Base-by-base conservation (phyloP, 257 asterid species). In the Nicotiana knightiana region DNA sequence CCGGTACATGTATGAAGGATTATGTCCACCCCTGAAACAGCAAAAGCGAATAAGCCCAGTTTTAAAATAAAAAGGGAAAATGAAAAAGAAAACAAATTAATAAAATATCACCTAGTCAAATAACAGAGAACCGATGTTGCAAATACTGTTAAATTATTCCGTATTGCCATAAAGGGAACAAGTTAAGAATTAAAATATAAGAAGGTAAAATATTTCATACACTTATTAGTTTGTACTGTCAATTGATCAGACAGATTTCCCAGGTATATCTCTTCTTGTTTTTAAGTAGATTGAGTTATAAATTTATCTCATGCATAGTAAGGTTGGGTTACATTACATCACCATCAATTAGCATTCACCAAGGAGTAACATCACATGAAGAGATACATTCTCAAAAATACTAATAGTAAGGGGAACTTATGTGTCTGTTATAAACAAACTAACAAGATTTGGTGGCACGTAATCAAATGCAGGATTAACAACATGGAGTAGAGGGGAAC, bases 401-500 rank as follows among this genome's bases (percentile, higher is more conserved):
- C 58, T 10, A 35, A 32, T 28, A 68, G 30, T 76, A 65, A 62
- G 81, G 80, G 35, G 77, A 86, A 93, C 99, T 91, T 90, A 96
- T 98, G 92, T 94, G 89, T 94, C 99, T 6, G 99, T 96, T 67
- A 96, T 92, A 83, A 96, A 94, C 85, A 96, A 85, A 90, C 95
- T 96, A 82, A 96, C 98, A 82, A 96, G 96, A 89, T 93, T 85
- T 46, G 99, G 98, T 3, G 97, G 99, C 81, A 96, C 99, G 78
- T 96, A 96, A 88, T 96, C 99, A 86, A 96, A 96, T 81, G 98
- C 97, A 63, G 99, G 99, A 88, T 96, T 96, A 84, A 96, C 91
- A 30, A 94, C 97, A 81, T 96, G 95, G 82, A 96, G 93, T 73
- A 90, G 94, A 81, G 97, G 96, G 83, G 96, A 88, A 62, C 97